Conservation (phyloP, 352 stramenopile genomes). For the Blastocystis sp. region DNA sequence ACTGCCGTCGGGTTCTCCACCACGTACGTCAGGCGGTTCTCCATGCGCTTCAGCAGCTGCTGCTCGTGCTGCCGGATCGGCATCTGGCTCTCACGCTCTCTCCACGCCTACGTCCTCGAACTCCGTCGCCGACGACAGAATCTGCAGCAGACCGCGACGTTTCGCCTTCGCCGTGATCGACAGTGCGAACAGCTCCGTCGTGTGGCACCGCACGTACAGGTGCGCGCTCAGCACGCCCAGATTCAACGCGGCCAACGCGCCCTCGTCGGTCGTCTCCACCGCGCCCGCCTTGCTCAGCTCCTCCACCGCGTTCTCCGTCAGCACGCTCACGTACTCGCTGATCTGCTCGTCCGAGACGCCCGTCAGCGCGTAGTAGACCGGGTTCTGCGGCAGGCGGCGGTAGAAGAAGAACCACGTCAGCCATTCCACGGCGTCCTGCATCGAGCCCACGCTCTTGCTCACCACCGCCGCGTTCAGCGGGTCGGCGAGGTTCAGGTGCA, state of each 20-base stretch:
- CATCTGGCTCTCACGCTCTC: slow-evolving; percentile 61
- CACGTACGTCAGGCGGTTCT: slow-evolving; percentile 81
- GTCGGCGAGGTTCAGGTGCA: slow-evolving; percentile 93
- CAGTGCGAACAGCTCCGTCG: slow-evolving; percentile 93
- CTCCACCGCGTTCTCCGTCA: slow-evolving; percentile 64
- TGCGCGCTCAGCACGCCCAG: slow-evolving; percentile 97
- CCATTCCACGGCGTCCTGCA: slow-evolving; percentile 97
- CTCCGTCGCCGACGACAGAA: slow-evolving; percentile 86
- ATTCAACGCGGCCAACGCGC: slow-evolving; percentile 85
- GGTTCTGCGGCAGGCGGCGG: slow-evolving; percentile 92
- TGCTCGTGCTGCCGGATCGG: slow-evolving; percentile 69
- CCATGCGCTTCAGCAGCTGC: slow-evolving; percentile 78
- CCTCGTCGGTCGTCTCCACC: slow-evolving; percentile 66
- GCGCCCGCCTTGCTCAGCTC: neutral
- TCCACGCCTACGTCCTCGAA: slow-evolving; percentile 81
- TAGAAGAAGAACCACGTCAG: slow-evolving; percentile 99
- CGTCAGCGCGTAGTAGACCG: slow-evolving; percentile 97
- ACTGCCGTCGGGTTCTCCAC: slow-evolving; percentile 65
- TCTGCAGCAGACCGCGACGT: slow-evolving; percentile 83
- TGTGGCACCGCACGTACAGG: slow-evolving; percentile 98
- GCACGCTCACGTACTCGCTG: slow-evolving; percentile 92
- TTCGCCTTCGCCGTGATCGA: slow-evolving; percentile 90
- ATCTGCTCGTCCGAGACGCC: slow-evolving; percentile 78
- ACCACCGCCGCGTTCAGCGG: slow-evolving; percentile 97
- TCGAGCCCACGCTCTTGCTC: slow-evolving; percentile 90